A percentile compares a stretch with the other conserved stretches of the same genome.
phyloP scores from a whole-genome alignment of 495 filamentous ascomycete genomes.

The Diplogelasinospora grovesii region DNA sequence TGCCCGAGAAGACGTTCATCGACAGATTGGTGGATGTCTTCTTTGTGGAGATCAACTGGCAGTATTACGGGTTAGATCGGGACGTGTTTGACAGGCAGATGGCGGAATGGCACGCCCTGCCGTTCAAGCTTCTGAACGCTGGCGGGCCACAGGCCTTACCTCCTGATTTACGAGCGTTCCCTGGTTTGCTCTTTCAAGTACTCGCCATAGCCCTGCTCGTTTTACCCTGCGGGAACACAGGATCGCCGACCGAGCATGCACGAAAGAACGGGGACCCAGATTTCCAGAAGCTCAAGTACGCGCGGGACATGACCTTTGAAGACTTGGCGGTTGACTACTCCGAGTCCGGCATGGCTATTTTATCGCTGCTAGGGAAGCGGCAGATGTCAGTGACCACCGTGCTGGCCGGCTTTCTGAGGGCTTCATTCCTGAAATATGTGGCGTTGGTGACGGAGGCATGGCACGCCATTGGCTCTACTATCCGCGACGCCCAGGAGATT shows the following conservation, averaged over 20 bases:
- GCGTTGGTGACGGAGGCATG: constrained; percentile 49
- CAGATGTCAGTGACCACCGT: constrained; percentile 49
- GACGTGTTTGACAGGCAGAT: constrained; percentile 43
- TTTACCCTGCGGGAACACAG: no score
- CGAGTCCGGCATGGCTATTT: constrained; percentile 46
- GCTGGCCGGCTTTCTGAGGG: constrained; percentile 48
- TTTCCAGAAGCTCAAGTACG: constrained; percentile 49
- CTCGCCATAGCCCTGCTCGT: constrained; percentile 49
- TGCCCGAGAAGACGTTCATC: constrained; percentile 47
- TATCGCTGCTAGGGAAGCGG: constrained; percentile 48
- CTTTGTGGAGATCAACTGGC: constrained; percentile 53
- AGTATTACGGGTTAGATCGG: constrained; percentile 51
- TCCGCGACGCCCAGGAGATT: constrained; percentile 58
- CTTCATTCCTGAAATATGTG: constrained; percentile 41
- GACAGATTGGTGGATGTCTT: constrained; percentile 48
- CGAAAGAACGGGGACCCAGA: constrained; percentile 35
- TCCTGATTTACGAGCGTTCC: constrained; percentile 43
- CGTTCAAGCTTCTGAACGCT: constrained; percentile 36
- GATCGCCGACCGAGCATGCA: no score
- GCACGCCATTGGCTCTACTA: constrained; percentile 52
- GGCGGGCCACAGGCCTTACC: constrained; percentile 36
- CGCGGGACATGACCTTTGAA: constrained; percentile 53
- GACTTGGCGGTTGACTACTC: constrained; percentile 53
- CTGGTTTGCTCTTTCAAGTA: constrained; percentile 51
- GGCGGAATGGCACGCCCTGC: constrained; percentile 43